Base-by-base conservation (phyloP, 371 early-diverging fungal species). In the Lichtheimia ramosa region DNA sequence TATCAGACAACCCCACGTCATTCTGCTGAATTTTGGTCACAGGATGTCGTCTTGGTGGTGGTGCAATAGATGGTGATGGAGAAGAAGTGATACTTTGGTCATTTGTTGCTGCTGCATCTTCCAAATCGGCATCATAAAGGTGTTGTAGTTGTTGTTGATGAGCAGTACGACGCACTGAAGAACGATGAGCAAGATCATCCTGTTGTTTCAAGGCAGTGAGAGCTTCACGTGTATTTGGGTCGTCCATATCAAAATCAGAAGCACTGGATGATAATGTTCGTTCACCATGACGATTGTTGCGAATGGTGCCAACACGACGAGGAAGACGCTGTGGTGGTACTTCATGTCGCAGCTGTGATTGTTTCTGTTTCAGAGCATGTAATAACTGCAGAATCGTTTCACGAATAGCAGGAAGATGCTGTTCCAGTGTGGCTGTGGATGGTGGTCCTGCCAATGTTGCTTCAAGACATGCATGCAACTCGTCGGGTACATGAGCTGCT, bases 281-380 rank as follows among this genome's bases (percentile, higher is more conserved):
- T 46, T n/a, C 46, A 21, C 21, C 21, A 21, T 5, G 6, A 27
- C 7, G 1, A 34, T 34, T 34, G 34, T 34, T 34, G 10, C 34
- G 34, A 8, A 34, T 34, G 2, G 34, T 34, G 0, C 34, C 34
- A 34, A 10, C 34, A 34, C 34, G 34, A 34, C 34, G 34, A 34
- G 34, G 34, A 34, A 34, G 34, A 10, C 34, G 34, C 27, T 43
- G 56, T 51, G 51, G 56, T 51, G 51, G 40, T 10, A 25, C 20
- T 18, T 40, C 56, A 54, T 79, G 69, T 14, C 80, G 64, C 52
- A 80, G 65, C 15, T 72, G 48, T 23, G 75, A 74, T 59, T 86
- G 85, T 43, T 84, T 85, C 23, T 57, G 65, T 54, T 83, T 84
- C 20, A 87, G 62, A 2, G 79, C 77, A 48, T 83, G 81, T 10